phyloP scores from a whole-genome alignment of 176 grass and related monocot species.

The Paspalum notatum region DNA sequence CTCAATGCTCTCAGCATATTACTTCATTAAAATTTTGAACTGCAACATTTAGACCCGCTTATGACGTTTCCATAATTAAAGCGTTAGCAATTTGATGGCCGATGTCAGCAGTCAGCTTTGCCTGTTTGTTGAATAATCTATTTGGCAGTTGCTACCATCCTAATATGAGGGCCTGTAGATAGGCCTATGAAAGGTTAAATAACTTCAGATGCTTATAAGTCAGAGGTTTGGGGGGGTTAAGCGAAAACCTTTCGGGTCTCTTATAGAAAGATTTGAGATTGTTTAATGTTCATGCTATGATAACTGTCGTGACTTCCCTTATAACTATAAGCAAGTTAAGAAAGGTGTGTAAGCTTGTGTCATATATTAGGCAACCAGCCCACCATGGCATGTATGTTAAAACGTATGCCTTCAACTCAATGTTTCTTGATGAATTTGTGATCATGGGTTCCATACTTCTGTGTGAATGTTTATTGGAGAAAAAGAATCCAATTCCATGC shows the following conservation, averaged over 20 bases:
- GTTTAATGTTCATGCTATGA: neutral
- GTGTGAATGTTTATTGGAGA: neutral
- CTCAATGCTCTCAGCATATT: neutral
- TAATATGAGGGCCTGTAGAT: constrained; percentile 1
- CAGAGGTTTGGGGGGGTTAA: too few relatives aligned
- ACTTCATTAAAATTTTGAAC: neutral
- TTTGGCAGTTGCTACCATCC: constrained; percentile 7
- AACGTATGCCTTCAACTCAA: constrained; percentile 2
- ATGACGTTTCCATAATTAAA: constrained; percentile 11
- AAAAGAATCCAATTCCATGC: neutral
- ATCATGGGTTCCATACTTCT: neutral
- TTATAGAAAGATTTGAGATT: neutral
- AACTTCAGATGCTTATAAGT: constrained; percentile 19
- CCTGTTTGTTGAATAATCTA: neutral
- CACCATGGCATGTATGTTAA: constrained; percentile 14
- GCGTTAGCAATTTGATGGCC: neutral
- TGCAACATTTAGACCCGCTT: constrained; percentile 2
- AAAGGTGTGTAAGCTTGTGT: constrained; percentile 17
- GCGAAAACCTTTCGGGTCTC: neutral
- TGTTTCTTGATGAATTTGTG: neutral
- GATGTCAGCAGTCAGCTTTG: neutral
- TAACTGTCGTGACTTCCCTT: neutral
- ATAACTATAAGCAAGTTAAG: constrained; percentile 1
- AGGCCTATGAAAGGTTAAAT: constrained; percentile 14
- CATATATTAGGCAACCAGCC: constrained; percentile 1